Conservation (phyloP, 371 early-diverging fungal species). For the Actinomucor elegans region DNA sequence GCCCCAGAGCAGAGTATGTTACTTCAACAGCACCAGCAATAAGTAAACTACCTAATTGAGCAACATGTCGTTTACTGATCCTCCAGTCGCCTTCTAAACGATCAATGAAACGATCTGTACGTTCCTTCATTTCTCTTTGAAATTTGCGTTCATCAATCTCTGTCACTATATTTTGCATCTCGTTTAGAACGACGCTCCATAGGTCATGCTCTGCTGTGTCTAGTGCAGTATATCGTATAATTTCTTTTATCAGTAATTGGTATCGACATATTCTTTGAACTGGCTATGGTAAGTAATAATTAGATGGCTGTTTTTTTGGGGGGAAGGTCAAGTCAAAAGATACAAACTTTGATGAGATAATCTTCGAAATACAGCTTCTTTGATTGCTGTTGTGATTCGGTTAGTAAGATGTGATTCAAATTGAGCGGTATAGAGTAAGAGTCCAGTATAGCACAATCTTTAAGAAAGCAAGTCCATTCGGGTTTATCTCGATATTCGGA, state of each 20-base stretch:
- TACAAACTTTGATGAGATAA: constrained; percentile 44
- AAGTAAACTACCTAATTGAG: constrained; percentile 33
- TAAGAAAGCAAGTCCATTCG: constrained; percentile 42
- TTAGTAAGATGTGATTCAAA: not conserved
- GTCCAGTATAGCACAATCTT: constrained; percentile 24
- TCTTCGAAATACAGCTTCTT: constrained; percentile 46
- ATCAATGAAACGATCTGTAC: constrained; percentile 39
- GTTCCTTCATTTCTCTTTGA: constrained; percentile 31
- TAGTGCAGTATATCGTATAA: constrained; percentile 33
- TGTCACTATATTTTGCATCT: constrained; percentile 36
- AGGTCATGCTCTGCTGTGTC: constrained; percentile 25
- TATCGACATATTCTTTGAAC: constrained; percentile 53
- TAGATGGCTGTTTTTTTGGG: not conserved
- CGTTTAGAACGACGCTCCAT: constrained; percentile 23
- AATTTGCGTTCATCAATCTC: constrained; percentile 38
- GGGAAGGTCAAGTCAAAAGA: not conserved
- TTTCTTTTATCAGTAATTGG: constrained; percentile 43
- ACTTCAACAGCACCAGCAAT: constrained; percentile 47
- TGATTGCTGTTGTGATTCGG: constrained; percentile 5
- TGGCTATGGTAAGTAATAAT: constrained; percentile 24
- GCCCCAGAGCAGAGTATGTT: constrained; percentile 40
- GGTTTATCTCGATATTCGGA: constrained; percentile 40
- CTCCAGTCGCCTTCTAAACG: constrained; percentile 43
- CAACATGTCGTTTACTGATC: constrained; percentile 27
- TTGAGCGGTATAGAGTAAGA: constrained; percentile 7